Evolutionary conservation across 164 flowering plant genomes (phyloP), one percentile per base, ranked within the genome.

Genomic region (Stephania cephalantha): DNA sequence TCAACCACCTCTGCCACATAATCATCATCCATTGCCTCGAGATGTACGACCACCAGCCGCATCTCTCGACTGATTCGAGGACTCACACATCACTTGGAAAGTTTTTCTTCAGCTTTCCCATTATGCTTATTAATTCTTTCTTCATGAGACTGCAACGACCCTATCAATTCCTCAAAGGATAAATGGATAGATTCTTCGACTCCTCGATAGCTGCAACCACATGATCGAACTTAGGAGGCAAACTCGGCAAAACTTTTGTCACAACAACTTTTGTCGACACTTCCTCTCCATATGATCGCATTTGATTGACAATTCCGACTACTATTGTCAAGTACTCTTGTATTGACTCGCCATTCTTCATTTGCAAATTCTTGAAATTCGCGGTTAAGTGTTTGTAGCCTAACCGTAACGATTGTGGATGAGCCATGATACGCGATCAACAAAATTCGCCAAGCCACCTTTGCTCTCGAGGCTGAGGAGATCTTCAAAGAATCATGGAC

Each of bases 211-310:
- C 12, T 2, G 50, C 69, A 12, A 74, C 76, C 30, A 74, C 63
- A 74, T 74, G 76, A 74, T 74, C 76, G 48, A 66, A 74, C 18
- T 74, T 74, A n/a, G n/a, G n/a, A n/a, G n/a, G n/a, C n/a, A n/a
- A n/a, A n/a, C n/a, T n/a, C n/a, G n/a, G n/a, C n/a, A n/a, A n/a
- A n/a, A n/a, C n/a, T n/a, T n/a, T n/a, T n/a, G n/a, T n/a, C n/a
- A n/a, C n/a, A n/a, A n/a, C n/a, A n/a, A n/a, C n/a, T n/a, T 8
- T 31, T 29, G 20, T 63, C 61, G 0, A 68, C 7, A 46, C 76
- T 67, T 61, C 76, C 52, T 9, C 48, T 67, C 15, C 48, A 15
- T 53, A n/a, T n/a, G n/a, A n/a, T n/a, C n/a, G n/a, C n/a, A n/a
- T n/a, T n/a, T n/a, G n/a, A n/a, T n/a, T n/a, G n/a, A n/a, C n/a